These are phyloP conservation scores for Hsuehochloa calcarea DNA, from an alignment of 176 grass and related monocot species.

Conservation along the genomic window DNA sequence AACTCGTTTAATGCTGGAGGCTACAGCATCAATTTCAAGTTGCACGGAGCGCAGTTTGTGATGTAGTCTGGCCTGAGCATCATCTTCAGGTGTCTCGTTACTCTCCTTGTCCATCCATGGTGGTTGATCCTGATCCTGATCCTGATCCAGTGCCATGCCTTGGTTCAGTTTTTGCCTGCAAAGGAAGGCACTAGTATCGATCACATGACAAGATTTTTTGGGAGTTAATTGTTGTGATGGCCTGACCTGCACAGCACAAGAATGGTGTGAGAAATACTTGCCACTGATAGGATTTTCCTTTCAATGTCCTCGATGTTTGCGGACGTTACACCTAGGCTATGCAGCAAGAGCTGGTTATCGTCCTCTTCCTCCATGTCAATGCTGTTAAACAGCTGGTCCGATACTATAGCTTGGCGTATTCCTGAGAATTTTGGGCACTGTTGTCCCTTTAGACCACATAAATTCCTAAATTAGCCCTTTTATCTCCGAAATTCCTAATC, in stretches of 20 bases:
- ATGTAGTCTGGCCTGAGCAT: constrained; percentile 45
- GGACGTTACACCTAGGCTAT: constrained; percentile 80
- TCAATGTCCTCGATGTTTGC: constrained; percentile 82
- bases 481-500: too few species aligned
- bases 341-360: constrained; percentile 64
- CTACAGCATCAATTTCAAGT: constrained; percentile 76
- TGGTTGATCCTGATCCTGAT: not conserved
- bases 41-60: constrained; percentile 65
- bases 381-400: too few species aligned
- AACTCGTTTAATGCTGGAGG: constrained; percentile 52
- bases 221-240: too few species aligned
- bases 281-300: constrained; percentile 74
- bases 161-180: constrained; percentile 50
- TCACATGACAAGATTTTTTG: too few species aligned
- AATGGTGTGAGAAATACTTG: constrained; percentile 12
- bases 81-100: constrained; percentile 13
- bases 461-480: too few species aligned
- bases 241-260: too few species aligned
- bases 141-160: constrained; percentile 4
- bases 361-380: constrained; percentile 54
- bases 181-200: not conserved
- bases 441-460: too few species aligned
- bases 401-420: too few species aligned
- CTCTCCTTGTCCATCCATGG: not conserved
- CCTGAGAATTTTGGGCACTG: too few species aligned